phyloP scores from a whole-genome alignment of 495 filamentous ascomycete genomes.

The Cercophora samala region DNA sequence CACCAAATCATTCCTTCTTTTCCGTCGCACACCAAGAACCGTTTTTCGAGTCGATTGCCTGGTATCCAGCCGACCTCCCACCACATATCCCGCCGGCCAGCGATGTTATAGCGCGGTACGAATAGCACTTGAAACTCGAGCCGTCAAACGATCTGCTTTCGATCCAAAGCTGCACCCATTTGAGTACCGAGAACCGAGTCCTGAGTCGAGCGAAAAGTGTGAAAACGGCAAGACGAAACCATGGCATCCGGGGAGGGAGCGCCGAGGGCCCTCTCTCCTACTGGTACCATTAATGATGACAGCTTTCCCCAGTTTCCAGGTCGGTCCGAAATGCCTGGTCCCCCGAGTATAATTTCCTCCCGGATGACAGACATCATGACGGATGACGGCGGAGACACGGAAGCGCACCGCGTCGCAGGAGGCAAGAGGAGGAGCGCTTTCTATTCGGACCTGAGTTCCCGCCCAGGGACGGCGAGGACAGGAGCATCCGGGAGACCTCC shows the following conservation, averaged over 20 bases:
- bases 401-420: slow-evolving; percentile 32
- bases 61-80: not conserved
- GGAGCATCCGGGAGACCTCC: slow-evolving; percentile 50
- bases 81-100: not conserved
- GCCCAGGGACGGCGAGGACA: slow-evolving; percentile 49
- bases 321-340: slow-evolving; percentile 35
- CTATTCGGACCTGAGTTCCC: slow-evolving; percentile 46
- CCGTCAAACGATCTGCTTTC: slow-evolving; percentile 1
- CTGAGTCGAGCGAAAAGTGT: not conserved
- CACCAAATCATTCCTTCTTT: not conserved
- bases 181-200: not conserved
- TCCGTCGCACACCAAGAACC: not conserved
- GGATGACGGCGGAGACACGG: slow-evolving; percentile 46
- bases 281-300: slow-evolving; percentile 33
- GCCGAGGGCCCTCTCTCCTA: slow-evolving; percentile 36
- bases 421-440: slow-evolving; percentile 39
- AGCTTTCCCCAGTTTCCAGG: slow-evolving; percentile 41
- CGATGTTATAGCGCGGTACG: slow-evolving; percentile 16
- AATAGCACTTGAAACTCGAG: slow-evolving; percentile 11
- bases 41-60: not conserved
- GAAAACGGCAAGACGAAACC: not conserved
- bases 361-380: slow-evolving; percentile 77
- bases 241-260: slow-evolving; percentile 40
- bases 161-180: not conserved
- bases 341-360: slow-evolving; percentile 73